Conservation (phyloP, 495 filamentous ascomycete species). For the Elaphomyces granulatus region DNA sequence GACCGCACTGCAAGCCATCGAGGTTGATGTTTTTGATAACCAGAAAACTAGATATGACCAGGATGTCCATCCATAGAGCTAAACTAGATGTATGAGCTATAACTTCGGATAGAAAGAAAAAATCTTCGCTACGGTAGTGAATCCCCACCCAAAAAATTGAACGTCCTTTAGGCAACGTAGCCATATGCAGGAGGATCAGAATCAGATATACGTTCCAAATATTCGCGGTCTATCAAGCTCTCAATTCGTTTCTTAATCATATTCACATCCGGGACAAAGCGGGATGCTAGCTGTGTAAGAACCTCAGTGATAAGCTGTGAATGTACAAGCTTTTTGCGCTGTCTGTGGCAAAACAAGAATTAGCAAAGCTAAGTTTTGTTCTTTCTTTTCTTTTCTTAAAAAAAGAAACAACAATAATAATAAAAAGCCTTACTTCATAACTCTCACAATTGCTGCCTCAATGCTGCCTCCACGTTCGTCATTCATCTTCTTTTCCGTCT, state of each 20-base stretch:
- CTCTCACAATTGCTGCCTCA: slow-evolving; percentile 82
- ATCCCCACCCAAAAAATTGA: too few relatives aligned
- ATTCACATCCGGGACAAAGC: slow-evolving; percentile 78
- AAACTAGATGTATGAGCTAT: too few relatives aligned
- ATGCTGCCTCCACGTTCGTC: slow-evolving; percentile 62
- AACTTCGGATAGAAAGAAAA: too few relatives aligned
- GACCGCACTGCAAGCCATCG: too few relatives aligned
- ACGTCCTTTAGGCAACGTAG: slow-evolving; percentile 53
- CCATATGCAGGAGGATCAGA: slow-evolving; percentile 53
- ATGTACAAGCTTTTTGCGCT: slow-evolving; percentile 75
- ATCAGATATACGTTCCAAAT: slow-evolving; percentile 74
- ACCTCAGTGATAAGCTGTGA: slow-evolving; percentile 74
- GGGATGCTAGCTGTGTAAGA: slow-evolving; percentile 56
- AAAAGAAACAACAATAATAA: background rate
- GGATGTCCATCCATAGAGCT: too few relatives aligned
- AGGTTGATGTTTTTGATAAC: too few relatives aligned
- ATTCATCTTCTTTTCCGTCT: slow-evolving; percentile 79
- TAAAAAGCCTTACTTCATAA: slow-evolving; percentile 69
- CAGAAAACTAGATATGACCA: too few relatives aligned
- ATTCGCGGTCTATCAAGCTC: slow-evolving; percentile 81
- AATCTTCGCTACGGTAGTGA: too few relatives aligned
- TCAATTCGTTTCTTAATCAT: slow-evolving; percentile 96
- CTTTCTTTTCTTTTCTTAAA: too few relatives aligned
- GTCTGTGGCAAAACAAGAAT: slow-evolving; percentile 36
- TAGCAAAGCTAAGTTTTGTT: too few relatives aligned